Evolutionary conservation across 306 rosid genomes (phyloP).

Genomic region (Cercis canadensis): DNA sequence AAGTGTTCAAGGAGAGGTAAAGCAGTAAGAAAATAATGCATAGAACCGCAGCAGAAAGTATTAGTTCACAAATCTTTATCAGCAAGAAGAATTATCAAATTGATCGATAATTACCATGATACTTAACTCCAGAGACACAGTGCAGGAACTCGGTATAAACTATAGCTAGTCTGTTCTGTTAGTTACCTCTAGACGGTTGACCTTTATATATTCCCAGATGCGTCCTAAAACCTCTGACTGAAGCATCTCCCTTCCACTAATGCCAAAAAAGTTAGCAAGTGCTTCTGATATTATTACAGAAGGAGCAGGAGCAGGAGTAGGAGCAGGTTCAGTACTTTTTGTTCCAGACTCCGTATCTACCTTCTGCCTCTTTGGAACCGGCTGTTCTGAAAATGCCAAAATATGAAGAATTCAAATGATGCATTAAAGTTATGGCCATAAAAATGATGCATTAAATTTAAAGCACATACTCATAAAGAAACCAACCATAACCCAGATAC

Average conservation of each 20-base stretch:
- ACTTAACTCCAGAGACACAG: neutral
- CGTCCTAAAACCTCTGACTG: conserved; percentile 80
- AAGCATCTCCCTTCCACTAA: conserved; percentile 77
- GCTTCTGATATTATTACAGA: conserved; percentile 75
- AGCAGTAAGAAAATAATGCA: conserved; percentile 27
- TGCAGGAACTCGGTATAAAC: neutral
- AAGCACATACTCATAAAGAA: neutral
- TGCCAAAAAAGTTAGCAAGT: conserved; percentile 78
- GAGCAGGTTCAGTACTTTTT: conserved; percentile 35
- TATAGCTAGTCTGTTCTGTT: neutral
- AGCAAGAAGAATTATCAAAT: conserved; percentile 15
- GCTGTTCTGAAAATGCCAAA: conserved; percentile 50
- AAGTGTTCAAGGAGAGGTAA: conserved; percentile 6
- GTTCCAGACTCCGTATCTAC: conserved; percentile 37
- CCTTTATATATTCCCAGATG: conserved; percentile 85
- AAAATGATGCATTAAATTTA: neutral
- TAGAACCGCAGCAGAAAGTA: neutral
- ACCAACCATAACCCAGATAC: conserved; percentile 26
- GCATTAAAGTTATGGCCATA: neutral
- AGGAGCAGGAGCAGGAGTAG: conserved; percentile 47
- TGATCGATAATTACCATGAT: conserved; percentile 12
- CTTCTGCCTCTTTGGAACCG: conserved; percentile 49
- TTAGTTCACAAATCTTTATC: neutral
- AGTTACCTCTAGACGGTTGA: conserved; percentile 71
- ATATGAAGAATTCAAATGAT: neutral